Evolutionary conservation across 768 basidiomycete genomes (phyloP).

Genomic region (Leucogyrophana mollusca): DNA sequence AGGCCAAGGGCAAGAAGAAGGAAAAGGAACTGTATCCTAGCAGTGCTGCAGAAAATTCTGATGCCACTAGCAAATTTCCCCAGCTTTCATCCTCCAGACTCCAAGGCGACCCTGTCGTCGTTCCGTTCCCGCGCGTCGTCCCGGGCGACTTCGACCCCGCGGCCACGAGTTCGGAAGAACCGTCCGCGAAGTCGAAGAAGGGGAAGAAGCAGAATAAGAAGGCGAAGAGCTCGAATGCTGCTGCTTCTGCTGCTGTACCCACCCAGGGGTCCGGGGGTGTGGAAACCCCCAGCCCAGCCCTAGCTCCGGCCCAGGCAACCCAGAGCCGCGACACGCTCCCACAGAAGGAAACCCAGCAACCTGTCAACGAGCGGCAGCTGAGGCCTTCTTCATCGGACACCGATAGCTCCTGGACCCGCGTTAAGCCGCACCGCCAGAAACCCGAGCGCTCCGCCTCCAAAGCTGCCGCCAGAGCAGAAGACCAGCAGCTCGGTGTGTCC

Average conservation of each 20-base stretch:
- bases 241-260: background rate
- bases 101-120: conserved; percentile 26
- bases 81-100: conserved; percentile 14
- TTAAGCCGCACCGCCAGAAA: conserved; percentile 45
- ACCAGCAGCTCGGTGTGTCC: conserved; percentile 16
- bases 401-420: conserved; percentile 71
- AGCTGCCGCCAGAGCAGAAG: conserved; percentile 7
- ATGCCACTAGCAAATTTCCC: conserved; percentile 13
- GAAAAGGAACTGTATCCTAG: conserved; percentile 18
- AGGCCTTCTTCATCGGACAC: conserved; percentile 36
- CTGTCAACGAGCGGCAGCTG: conserved; percentile 12
- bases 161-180: conserved; percentile 6
- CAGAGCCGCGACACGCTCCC: conserved; percentile 10
- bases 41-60: conserved; percentile 22
- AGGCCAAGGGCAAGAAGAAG: conserved; percentile 29
- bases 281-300: conserved; percentile 12
- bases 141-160: conserved; percentile 45
- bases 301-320: conserved; percentile 3
- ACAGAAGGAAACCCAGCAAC: conserved; percentile 34
- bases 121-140: conserved; percentile 36
- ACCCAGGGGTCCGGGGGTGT: background rate
- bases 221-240: conserved; percentile 14
- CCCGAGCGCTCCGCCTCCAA: conserved; percentile 5
- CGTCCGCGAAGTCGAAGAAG: conserved; percentile 23
- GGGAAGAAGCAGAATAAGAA: conserved; percentile 48